Evolutionary conservation across 164 flowering plant genomes (phyloP).

Genomic region (Cinnamomum micranthum): DNA sequence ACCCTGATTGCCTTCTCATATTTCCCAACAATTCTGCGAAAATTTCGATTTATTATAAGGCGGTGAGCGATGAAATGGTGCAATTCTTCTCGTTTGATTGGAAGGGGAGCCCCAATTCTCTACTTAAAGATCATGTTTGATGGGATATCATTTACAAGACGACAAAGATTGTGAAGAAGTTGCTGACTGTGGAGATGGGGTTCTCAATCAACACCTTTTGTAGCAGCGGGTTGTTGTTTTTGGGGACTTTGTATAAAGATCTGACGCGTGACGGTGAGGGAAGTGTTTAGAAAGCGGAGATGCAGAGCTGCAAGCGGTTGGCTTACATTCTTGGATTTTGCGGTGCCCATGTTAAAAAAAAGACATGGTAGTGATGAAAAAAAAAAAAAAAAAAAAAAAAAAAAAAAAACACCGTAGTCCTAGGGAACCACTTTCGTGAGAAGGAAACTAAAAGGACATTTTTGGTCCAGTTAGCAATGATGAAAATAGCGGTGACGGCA

Average conservation of each 20-base stretch:
- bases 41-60: conserved; percentile 46
- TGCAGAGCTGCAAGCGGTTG: conserved; percentile 55
- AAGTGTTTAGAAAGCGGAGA: conserved; percentile 81
- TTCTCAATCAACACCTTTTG: too few species aligned
- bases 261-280: conserved; percentile 38
- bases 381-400: too few species aligned
- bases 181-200: conserved; percentile 19
- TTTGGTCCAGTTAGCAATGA: too few species aligned
- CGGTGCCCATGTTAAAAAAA: too few species aligned
- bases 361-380: too few species aligned
- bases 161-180: conserved; percentile 75
- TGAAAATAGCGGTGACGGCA: too few species aligned
- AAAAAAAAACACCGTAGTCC: too few species aligned
- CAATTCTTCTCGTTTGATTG: conserved; percentile 30
- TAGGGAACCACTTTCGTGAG: too few species aligned
- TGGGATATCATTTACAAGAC: conserved; percentile 88
- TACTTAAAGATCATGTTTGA: conserved; percentile 43
- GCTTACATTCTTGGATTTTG: too few species aligned
- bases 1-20: conserved; percentile 59
- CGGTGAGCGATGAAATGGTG: conserved; percentile 39
- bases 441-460: too few species aligned
- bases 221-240: too few species aligned
- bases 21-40: conserved; percentile 41
- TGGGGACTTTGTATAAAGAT: neutral
- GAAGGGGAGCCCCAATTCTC: too few species aligned